Evolutionary conservation across 148 eudicot species (phyloP), one percentile per base, ranked within the genome.

Genomic region (Rhododendron henanense): DNA sequence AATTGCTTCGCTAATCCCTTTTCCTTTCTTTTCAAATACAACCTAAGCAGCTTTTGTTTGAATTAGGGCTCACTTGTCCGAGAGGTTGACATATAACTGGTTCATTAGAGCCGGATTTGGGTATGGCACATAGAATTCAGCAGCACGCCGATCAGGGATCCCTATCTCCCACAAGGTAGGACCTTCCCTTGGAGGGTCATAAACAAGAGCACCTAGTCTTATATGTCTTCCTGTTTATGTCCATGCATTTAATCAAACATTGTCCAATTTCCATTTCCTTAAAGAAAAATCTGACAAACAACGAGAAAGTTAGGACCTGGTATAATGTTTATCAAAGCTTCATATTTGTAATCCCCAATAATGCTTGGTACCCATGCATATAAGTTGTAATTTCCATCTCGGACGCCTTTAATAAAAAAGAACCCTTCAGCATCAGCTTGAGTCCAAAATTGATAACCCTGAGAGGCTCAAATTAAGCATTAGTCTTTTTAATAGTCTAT

Each of bases 131-230:
- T 78, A 95, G 90, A 94, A 95, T 81, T 94, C 97, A 35, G 90
- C 91, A 73, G 95, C 94, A 47, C 92, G 88, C 6, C 96, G 92
- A 84, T 95, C 97, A 21, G 98, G 95, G 74, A 93, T 14, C 45
- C 97, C 98, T 33, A 96, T 94, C 87, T 96, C 97, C 97, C 98
- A 96, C 47, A 94, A n/a, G 3, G 98, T 94, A 4, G 95, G 91
- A 18, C 96, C 98, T 57, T 86, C 81, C 85, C 98, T 90, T 79
- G 94, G 98, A 59, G 98, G 93, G 50, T 84, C 84, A 78, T 85
- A 96, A 47, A 90, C 85, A 31, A 92, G 84, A 84, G 89, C 90
- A 28, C 90, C 90, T 57, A 94, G 3, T 44, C 50, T 86, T 0
- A 90, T 83, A 37, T 75, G 81, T 67, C 77, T 59, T 67, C 91